phyloP scores from a whole-genome alignment of 306 rosid genomes.

The Betula pendula region DNA sequence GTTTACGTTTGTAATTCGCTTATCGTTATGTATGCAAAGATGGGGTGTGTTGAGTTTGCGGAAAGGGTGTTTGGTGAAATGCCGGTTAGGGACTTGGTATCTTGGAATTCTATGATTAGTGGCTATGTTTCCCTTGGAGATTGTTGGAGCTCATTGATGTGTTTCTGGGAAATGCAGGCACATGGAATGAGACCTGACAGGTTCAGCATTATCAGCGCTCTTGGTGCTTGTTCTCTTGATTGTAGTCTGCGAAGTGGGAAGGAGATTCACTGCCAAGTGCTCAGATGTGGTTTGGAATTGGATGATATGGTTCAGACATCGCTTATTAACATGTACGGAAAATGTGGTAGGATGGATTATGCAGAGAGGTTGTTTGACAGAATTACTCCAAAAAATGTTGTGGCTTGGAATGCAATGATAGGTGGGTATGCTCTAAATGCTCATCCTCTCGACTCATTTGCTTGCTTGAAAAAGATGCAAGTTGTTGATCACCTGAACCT shows the following conservation, averaged over 20 bases:
- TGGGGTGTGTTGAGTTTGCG: constrained; percentile 39
- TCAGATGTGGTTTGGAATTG: constrained; percentile 39
- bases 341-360: constrained; percentile 41
- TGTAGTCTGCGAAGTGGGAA: constrained; percentile 33
- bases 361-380: constrained; percentile 46
- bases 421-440: constrained; percentile 40
- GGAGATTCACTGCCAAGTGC: constrained; percentile 48
- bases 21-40: constrained; percentile 47
- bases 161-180: constrained; percentile 46
- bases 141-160: constrained; percentile 32
- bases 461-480: constrained; percentile 47
- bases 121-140: constrained; percentile 43
- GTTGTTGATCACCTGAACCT: constrained; percentile 35
- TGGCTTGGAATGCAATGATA: constrained; percentile 65
- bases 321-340: constrained; percentile 54
- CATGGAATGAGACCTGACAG: constrained; percentile 42
- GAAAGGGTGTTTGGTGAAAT: constrained; percentile 54
- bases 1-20: constrained; percentile 49
- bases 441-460: constrained; percentile 23
- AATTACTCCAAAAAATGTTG: constrained; percentile 37
- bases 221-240: constrained; percentile 48
- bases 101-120: constrained; percentile 58
- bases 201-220: constrained; percentile 41
- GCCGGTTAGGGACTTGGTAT: constrained; percentile 46
- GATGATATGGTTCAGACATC: constrained; percentile 54